Evolutionary conservation across 768 basidiomycete genomes (phyloP).

Genomic region (Cubamyces sp.): DNA sequence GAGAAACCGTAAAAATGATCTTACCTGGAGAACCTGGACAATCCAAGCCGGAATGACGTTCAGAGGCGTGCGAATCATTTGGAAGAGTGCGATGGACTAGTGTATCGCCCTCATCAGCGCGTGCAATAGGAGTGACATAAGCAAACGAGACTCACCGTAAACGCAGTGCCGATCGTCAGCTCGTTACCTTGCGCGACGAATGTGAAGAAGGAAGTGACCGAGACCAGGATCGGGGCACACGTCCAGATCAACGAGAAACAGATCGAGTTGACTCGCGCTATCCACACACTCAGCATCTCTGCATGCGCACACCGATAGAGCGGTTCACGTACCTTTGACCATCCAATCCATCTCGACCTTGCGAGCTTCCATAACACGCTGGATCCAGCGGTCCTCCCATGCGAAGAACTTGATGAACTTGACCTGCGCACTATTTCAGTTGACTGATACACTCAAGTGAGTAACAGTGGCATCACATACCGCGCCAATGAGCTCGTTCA

Average conservation of each 20-base stretch:
- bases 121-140: neutral
- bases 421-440: constrained; percentile 39
- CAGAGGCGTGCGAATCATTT: constrained; percentile 79
- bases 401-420: constrained; percentile 88
- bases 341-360: constrained; percentile 77
- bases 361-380: constrained; percentile 64
- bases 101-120: neutral
- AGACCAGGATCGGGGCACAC: constrained; percentile 77
- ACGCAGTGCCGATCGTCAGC: constrained; percentile 79
- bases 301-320: neutral
- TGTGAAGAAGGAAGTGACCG: constrained; percentile 76
- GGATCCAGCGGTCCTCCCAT: constrained; percentile 79
- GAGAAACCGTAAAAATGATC: neutral
- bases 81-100: constrained; percentile 79
- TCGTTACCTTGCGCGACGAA: constrained; percentile 75
- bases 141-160: constrained; percentile 60
- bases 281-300: neutral
- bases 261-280: constrained; percentile 73
- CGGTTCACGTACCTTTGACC: constrained; percentile 55
- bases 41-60: constrained; percentile 83
- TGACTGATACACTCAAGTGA: neutral
- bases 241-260: constrained; percentile 76
- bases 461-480: constrained; percentile 38
- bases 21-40: constrained; percentile 70
- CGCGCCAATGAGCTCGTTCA: constrained; percentile 77